Evolutionary conservation across 139 green algal genomes (phyloP), one percentile per base, ranked within the genome.

Genomic region (Chlamydomonas applanata): DNA sequence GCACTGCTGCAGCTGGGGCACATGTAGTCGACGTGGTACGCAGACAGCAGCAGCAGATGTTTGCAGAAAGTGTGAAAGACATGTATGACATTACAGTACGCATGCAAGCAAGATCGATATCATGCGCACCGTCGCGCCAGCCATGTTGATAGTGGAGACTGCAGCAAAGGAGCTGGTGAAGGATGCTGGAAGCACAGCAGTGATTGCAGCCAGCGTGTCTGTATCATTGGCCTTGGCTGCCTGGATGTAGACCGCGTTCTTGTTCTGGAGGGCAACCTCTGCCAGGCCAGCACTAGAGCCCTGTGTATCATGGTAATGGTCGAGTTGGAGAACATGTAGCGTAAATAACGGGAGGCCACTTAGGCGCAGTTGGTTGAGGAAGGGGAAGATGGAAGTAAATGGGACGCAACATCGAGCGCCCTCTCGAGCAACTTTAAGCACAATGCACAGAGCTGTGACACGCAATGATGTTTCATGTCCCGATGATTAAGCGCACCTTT

Each of bases 151-250:
- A 3, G 40, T 35, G 4, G 52, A 66, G 2, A 78, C 77, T 24
- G 25, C 16, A 32, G 53, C 35, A 36, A 79, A 77, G 71, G 71
- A 53, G 2, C 45, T 44, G 33, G 72, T 73, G 20, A 73, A 72
- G 54, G 44, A 72, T 44, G 70, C 53, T 9, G 72, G 77, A 0
- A 83, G 0, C 44, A 40, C 14, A 1, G 65, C 32, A 0, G 71
- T 22, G 13, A 78, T 25, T 14, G 70, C 74, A 17, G 52, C 56
- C 25, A 56, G 53, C 40, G 63, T 59, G 29, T 30, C 45, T 14
- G 76, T 75, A 22, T 30, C 20, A 54, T 76, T 76, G 36, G 20
- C 32, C 20, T 32, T 27, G 4, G 35, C 32, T 17, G 71, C 30
- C 1, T 36, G 4, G 13, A 77, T 25, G 24, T 60, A 82, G 30